These are phyloP conservation scores for Phoma herbarum DNA, from an alignment of 2,329 filamentous ascomycete species.

Conservation along the genomic window DNA sequence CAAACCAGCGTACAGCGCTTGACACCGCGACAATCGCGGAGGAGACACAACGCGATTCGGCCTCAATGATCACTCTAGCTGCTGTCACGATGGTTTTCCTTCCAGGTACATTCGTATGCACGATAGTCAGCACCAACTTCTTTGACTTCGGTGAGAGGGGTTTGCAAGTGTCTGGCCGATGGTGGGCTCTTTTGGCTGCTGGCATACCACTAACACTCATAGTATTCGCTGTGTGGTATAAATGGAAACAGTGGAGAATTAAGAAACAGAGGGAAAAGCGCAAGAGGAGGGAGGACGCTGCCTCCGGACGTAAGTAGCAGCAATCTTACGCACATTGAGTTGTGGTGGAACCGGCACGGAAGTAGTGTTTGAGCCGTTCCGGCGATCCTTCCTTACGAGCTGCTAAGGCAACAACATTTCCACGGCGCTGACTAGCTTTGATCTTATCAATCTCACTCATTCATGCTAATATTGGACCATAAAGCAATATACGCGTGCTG, in stretches of 20 bases:
- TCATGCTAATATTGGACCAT: no score
- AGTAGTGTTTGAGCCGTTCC: not conserved
- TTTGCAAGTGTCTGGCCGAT: conserved; percentile 1
- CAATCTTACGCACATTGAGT: not conserved
- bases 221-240: not conserved
- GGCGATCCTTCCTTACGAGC: not conserved
- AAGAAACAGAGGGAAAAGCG: not conserved
- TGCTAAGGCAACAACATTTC: not conserved
- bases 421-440: no score
- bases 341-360: not conserved
- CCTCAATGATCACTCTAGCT: conserved; percentile 41
- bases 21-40: conserved; percentile 32
- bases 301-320: not conserved
- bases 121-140: conserved; percentile 8
- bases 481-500: no score
- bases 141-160: conserved; percentile 1
- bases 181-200: not conserved
- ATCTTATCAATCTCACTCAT: no score
- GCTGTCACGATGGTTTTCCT: conserved; percentile 39
- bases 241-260: not conserved
- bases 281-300: not conserved
- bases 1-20: conserved; percentile 27
- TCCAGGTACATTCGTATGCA: conserved; percentile 33
- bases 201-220: conserved; percentile 3
- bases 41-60: conserved; percentile 35